phyloP scores from a whole-genome alignment of 169 alveolate species.

The Cryptosporidium tyzzeri region DNA sequence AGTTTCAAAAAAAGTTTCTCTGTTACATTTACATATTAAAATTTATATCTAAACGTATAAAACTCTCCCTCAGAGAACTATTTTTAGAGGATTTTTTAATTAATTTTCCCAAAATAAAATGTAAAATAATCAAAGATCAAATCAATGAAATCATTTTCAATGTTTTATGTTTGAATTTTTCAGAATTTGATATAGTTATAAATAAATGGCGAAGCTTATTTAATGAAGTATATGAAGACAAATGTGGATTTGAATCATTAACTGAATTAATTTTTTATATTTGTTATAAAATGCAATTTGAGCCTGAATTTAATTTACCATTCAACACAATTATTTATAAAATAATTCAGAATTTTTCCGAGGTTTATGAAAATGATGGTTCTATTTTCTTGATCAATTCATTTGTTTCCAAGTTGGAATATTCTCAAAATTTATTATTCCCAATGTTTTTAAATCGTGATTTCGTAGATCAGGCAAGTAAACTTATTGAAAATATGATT shows the following conservation, averaged over 20 bases:
- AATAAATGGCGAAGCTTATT: constrained; percentile 9
- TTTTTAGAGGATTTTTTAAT: constrained; percentile 4
- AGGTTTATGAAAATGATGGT: background rate
- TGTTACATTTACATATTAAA: constrained; percentile 25
- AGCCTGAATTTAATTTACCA: background rate
- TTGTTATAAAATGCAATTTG: background rate
- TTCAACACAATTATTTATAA: background rate
- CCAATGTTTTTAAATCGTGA: constrained; percentile 1
- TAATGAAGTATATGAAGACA: background rate
- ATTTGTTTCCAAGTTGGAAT: constrained; percentile 38
- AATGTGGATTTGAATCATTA: background rate
- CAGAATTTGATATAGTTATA: constrained; percentile 7
- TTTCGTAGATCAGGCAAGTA: background rate
- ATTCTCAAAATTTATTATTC: constrained; percentile 41
- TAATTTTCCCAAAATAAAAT: background rate
- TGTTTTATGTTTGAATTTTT: background rate
- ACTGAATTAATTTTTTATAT: constrained; percentile 16
- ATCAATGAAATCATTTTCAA: constrained; percentile 23
- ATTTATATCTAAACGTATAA: background rate
- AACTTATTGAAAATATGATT: background rate
- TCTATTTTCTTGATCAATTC: background rate
- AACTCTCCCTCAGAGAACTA: background rate
- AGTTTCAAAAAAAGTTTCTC: constrained; percentile 13
- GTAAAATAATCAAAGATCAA: constrained; percentile 14
- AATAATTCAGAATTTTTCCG: constrained; percentile 14